Base-by-base conservation (phyloP, 1,284 basidiomycete genomes). In the Dichomitus squalens region DNA sequence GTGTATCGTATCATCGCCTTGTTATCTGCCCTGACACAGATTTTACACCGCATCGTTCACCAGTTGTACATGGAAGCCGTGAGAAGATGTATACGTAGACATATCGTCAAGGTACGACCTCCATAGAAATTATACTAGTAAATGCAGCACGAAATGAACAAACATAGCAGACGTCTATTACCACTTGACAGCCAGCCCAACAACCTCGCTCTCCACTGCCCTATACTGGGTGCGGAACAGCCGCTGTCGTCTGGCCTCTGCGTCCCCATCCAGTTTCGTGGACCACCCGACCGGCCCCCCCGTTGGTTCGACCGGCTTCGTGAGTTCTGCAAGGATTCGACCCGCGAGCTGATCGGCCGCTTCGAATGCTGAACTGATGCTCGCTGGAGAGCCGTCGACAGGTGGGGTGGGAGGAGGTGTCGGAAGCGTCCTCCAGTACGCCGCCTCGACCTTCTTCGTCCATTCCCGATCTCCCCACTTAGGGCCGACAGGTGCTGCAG, bases 141-240 rank as follows among this genome's bases (percentile, higher is more conserved):
- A 40, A 41, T 44, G 43, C 38, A 40, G 23, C 40, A 46, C 49
- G 36, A 36, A 36, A 20, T 34, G 20, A 21, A 41, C 49, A 51
- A 40, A 11, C 29, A 20, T 25, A 25, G 31, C 2, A 5, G 4
- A 33, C 39, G 11, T 20, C 11, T 4, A 41, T 54, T 64, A 75
- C 73, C 73, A 75, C 53, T 74, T 74, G n/a, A 74, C 73, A 1
- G 71, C 73, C 33, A 75, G 65, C 39, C 73, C 73, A 20, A 74
- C 61, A 38, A 95, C 87, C 70, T 96, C 93, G 72, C 88, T 92
- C 73, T 93, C 92, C 0, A 98, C 93, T 21, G 90, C 92, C 56
- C 86, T 81, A 72, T 95, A 98, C 67, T 85, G 77, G 5, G 95
- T 96, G 69, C 92, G 79, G 68, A 97, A 84, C n/a, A 86, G 70